A percentile compares a stretch with the other conserved stretches of the same genome.
Evolutionary conservation across 2,329 filamentous ascomycete species (phyloP).

Genomic region (Didymosphaeria variabile): DNA sequence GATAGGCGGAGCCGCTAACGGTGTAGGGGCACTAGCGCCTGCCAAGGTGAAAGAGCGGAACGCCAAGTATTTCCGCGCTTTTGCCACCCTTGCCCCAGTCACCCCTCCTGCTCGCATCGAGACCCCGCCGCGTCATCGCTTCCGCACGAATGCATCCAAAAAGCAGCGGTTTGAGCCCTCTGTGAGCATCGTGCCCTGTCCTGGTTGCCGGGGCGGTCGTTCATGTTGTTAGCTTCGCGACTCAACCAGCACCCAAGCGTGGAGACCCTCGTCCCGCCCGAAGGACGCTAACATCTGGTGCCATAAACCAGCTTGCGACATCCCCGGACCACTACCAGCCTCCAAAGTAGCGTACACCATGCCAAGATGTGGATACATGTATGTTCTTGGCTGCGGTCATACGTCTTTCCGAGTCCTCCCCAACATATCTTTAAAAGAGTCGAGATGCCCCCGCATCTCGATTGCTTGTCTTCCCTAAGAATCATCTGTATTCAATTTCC

Average conservation of each 20-base stretch:
- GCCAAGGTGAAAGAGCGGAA: slow-evolving; percentile 28
- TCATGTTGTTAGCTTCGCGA: not conserved
- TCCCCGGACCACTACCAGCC: slow-evolving; percentile 4
- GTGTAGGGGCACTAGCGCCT: slow-evolving; percentile 1
- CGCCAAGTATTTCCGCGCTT: slow-evolving; percentile 32
- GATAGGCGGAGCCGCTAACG: slow-evolving; percentile 21
- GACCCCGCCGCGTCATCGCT: slow-evolving; percentile 11
- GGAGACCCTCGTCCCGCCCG: slow-evolving; percentile 8
- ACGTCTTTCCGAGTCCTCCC: slow-evolving; percentile 7
- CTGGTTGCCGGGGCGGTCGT: not conserved
- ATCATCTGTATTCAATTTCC: slow-evolving; percentile 32
- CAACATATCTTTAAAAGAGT: slow-evolving; percentile 37
- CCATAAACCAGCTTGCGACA: not conserved
- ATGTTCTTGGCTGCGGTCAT: slow-evolving; percentile 13
- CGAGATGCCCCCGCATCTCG: slow-evolving; percentile 37
- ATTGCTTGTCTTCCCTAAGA: slow-evolving; percentile 39
- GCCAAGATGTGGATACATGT: slow-evolving; percentile 12
- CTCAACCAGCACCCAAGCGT: not conserved
- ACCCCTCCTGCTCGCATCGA: slow-evolving; percentile 26
- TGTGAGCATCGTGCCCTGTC: slow-evolving; percentile 20
- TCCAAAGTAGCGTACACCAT: slow-evolving; percentile 11
- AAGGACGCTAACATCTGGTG: not conserved
- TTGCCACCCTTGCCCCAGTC: slow-evolving; percentile 23
- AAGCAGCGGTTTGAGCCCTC: not conserved
- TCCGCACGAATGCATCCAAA: not conserved